Evolutionary conservation across 768 basidiomycete genomes (phyloP), one percentile per base, ranked within the genome.

Genomic region (Rhizopogon rudus): DNA sequence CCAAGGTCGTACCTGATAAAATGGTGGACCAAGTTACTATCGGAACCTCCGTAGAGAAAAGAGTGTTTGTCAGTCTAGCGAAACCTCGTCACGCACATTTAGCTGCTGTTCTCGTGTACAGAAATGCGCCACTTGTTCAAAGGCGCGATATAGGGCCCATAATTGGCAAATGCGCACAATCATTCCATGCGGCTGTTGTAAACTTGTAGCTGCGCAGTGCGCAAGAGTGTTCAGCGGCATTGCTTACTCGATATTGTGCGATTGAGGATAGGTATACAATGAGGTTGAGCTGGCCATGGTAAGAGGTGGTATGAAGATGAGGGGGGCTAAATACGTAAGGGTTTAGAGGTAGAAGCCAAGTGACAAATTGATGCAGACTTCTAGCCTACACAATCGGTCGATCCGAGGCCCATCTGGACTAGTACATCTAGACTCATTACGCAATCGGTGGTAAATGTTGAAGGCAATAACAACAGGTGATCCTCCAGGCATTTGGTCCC

Each of bases 61-160:
- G 81, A 54, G 87, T 97, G 0, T 87, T 87, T 63, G 91, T 67
- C 75, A 97, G 29, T 99, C 65, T 98, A 49, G 33, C 17, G 33
- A 35, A 48, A 48, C 5, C 2, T 22, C 20, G 9, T 7, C 33
- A 37, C 1, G 5, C 14, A 49, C 20, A 14, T 35, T 37, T 22
- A 16, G 20, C 20, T 37, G 20, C 58, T 39, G 13, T 35, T 48
- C 13, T 33, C 49, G 22, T 40, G 31, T n/a, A 2, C 55, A 98
- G 93, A 97, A 96, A 88, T 99, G 96, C 68, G 80, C 85, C 6
- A 81, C 85, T n/a, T n/a, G 95, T 67, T 76, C 79, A n/a, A 91
- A 86, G 67, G 78, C 73, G 43, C 77, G 78, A 35, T 69, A 75
- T 10, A 90, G 86, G 63, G 75, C 73, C 0, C 91, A 91, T 57